Evolutionary conservation across 2,329 filamentous ascomycete species (phyloP).

Genomic region (Sclerotinia sclerotiorum): DNA sequence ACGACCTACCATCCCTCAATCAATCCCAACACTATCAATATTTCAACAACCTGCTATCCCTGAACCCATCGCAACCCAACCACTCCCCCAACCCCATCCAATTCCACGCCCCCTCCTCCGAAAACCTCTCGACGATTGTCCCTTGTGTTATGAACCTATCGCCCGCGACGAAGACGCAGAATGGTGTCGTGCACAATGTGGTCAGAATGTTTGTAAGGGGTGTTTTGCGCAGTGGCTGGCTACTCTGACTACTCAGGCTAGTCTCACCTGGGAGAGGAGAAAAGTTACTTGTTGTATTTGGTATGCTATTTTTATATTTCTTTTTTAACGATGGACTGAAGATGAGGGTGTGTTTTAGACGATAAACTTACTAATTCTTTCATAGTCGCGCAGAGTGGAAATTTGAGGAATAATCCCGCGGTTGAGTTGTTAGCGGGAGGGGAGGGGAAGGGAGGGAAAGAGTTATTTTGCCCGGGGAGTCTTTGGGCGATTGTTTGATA

Average conservation of each 20-base stretch:
- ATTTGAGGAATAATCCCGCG: background rate
- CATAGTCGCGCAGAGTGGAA: conserved; percentile 4
- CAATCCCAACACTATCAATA: too few relatives aligned
- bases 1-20: too few relatives aligned
- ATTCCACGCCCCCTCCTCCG: background rate
- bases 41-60: too few relatives aligned
- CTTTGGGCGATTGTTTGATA: too few relatives aligned
- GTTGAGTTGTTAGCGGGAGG: too few relatives aligned
- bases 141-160: conserved; percentile 2
- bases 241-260: too few relatives aligned
- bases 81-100: too few relatives aligned
- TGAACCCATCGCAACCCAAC: background rate
- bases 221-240: background rate
- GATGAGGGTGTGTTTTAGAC: background rate
- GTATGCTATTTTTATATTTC: too few relatives aligned
- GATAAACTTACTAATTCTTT: background rate
- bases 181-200: conserved; percentile 11
- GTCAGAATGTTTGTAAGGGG: background rate
- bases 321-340: background rate
- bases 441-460: too few relatives aligned
- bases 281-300: conserved; percentile 1
- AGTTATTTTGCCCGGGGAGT: too few relatives aligned
- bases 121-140: background rate
- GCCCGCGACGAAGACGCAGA: background rate
- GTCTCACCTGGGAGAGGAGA: too few relatives aligned